These are phyloP conservation scores for Erigeron philadelphicus DNA, from an alignment of 140 eudicot species.

Conservation along the genomic window DNA sequence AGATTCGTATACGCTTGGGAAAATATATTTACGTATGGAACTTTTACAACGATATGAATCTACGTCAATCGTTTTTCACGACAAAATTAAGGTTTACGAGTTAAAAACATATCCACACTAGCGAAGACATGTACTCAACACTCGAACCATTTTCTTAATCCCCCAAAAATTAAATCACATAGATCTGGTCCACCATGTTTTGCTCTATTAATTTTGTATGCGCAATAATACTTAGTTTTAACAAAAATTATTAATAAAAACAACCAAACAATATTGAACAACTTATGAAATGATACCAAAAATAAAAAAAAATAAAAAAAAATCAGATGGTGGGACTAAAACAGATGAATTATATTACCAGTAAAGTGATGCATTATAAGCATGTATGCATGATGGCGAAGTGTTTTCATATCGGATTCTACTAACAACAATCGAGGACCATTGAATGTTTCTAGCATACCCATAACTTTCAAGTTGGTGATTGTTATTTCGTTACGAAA, in stretches of 20 bases:
- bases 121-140: too few species aligned
- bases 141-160: too few species aligned
- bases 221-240: too few species aligned
- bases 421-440: slow-evolving; percentile 39
- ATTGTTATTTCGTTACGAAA: background rate
- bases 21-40: too few species aligned
- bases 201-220: too few species aligned
- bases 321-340: background rate
- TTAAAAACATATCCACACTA: too few species aligned
- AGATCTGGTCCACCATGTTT: background rate
- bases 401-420: slow-evolving; percentile 29
- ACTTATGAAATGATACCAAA: background rate
- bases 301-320: background rate
- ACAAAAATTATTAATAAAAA: background rate
- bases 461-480: background rate
- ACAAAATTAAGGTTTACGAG: too few species aligned
- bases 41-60: too few species aligned
- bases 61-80: too few species aligned
- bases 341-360: slow-evolving; percentile 23
- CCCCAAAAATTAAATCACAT: background rate
- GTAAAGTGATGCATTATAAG: slow-evolving; percentile 22
- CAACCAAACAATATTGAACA: background rate
- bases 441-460: background rate
- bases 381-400: slow-evolving; percentile 18
- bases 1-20: too few species aligned